A percentile compares a stretch with the other conserved stretches of the same genome.
Evolutionary conservation across 2,329 filamentous ascomycete genomes (phyloP).

Genomic region (Graphium sp.): DNA sequence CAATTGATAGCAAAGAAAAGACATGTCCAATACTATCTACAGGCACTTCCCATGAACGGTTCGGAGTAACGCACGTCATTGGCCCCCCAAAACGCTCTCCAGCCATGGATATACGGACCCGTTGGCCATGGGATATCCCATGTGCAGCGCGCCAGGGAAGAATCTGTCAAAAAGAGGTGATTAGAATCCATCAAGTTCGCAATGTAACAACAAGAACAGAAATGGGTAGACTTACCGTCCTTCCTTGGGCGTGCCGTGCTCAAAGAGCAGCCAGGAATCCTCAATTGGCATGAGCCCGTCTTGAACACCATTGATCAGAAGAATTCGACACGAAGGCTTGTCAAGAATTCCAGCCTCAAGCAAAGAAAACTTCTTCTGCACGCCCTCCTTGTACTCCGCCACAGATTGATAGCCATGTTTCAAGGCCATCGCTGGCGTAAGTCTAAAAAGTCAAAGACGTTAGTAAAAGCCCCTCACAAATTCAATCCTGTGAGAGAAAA

Average conservation of each 20-base stretch:
- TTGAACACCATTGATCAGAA: constrained; percentile 44
- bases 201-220: background rate
- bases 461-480: background rate
- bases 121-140: constrained; percentile 50
- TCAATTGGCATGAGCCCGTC: constrained; percentile 55
- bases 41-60: background rate
- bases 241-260: constrained; percentile 49
- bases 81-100: constrained; percentile 31
- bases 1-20: too few species aligned
- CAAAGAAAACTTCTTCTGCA: constrained; percentile 44
- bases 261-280: constrained; percentile 46
- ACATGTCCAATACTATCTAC: too few species aligned
- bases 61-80: too few species aligned
- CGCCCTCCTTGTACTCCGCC: constrained; percentile 35
- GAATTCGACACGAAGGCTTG: constrained; percentile 33
- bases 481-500: constrained; percentile 2
- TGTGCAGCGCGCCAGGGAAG: constrained; percentile 43
- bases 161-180: too few species aligned
- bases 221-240: too few species aligned
- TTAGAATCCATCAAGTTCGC: too few species aligned
- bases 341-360: constrained; percentile 41
- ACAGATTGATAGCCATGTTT: constrained; percentile 45
- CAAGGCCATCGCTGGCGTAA: constrained; percentile 36
- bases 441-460: constrained; percentile 11
- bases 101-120: constrained; percentile 42